These are phyloP conservation scores for Phoma sp. DNA, from an alignment of 2,329 filamentous ascomycete genomes.

Conservation along the genomic window DNA sequence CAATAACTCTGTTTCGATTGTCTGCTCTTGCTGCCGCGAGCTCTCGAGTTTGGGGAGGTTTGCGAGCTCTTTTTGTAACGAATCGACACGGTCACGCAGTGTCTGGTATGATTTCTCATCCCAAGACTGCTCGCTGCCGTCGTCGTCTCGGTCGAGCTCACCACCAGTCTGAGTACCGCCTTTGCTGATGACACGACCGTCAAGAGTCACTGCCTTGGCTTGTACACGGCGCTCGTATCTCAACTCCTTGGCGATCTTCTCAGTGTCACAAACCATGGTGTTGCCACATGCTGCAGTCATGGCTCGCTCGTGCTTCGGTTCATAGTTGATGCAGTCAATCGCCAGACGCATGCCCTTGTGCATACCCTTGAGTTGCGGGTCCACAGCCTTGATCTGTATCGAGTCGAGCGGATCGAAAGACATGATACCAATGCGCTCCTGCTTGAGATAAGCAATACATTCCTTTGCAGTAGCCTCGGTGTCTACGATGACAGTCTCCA, in stretches of 20 bases:
- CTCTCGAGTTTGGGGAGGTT: constrained; percentile 80
- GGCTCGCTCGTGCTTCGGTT: constrained; percentile 83
- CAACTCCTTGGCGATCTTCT: constrained; percentile 85
- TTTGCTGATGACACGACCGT: constrained; percentile 97
- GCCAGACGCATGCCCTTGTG: constrained; percentile 82
- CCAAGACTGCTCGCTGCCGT: constrained; percentile 78
- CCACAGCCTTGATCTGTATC: constrained; percentile 91
- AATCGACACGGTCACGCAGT: constrained; percentile 76
- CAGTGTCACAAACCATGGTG: constrained; percentile 89
- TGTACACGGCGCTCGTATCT: constrained; percentile 84
- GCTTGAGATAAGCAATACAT: constrained; percentile 92
- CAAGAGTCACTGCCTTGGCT: constrained; percentile 91
- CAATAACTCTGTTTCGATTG: constrained; percentile 76
- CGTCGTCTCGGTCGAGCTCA: constrained; percentile 69
- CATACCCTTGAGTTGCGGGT: constrained; percentile 88
- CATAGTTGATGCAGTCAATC: constrained; percentile 96
- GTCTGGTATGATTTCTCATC: constrained; percentile 90
- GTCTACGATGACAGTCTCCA: constrained; percentile 93
- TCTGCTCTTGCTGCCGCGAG: constrained; percentile 77
- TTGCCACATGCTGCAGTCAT: constrained; percentile 95
- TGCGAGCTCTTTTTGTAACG: constrained; percentile 77
- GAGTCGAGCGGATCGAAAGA: constrained; percentile 97
- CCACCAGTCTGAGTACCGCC: constrained; percentile 97
- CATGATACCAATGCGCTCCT: constrained; percentile 83
- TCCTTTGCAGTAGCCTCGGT: constrained; percentile 93